Evolutionary conservation across 768 basidiomycete species (phyloP).

Genomic region (Phaffia australis): DNA sequence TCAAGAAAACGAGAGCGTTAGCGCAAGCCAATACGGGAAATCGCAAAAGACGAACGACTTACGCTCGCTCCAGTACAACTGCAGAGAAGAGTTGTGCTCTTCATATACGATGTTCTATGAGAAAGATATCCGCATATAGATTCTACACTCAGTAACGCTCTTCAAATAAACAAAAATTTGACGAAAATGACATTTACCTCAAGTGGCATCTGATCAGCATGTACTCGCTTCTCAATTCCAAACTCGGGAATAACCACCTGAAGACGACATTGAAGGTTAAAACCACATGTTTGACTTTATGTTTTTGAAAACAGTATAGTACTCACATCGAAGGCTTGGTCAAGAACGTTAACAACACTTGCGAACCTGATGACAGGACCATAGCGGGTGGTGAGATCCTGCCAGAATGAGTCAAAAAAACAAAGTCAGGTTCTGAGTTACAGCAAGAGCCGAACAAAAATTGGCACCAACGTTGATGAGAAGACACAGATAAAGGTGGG

Average conservation of each 20-base stretch:
- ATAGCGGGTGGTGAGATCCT: constrained; percentile 80
- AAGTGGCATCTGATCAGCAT: constrained; percentile 98
- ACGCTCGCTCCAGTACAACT: constrained; percentile 29
- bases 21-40: not conserved
- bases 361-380: constrained; percentile 92
- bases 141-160: not conserved
- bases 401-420: not conserved
- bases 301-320: not conserved
- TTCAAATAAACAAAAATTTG: not conserved
- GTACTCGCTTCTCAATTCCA: constrained; percentile 96
- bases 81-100: constrained; percentile 77
- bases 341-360: constrained; percentile 90
- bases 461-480: constrained; percentile 51
- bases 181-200: constrained; percentile 51
- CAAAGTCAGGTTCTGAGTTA: not conserved
- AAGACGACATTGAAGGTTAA: not conserved
- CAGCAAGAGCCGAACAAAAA: not conserved
- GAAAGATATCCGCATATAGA: not conserved
- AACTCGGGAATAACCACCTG: constrained; percentile 56
- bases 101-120: constrained; percentile 85
- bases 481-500: constrained; percentile 87
- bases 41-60: constrained; percentile 14
- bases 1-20: constrained; percentile 39
- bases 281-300: not conserved
- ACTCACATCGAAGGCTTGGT: constrained; percentile 86